Conservation (phyloP, 1,284 basidiomycete genomes). For the Filobasidium uniguttulatum region DNA sequence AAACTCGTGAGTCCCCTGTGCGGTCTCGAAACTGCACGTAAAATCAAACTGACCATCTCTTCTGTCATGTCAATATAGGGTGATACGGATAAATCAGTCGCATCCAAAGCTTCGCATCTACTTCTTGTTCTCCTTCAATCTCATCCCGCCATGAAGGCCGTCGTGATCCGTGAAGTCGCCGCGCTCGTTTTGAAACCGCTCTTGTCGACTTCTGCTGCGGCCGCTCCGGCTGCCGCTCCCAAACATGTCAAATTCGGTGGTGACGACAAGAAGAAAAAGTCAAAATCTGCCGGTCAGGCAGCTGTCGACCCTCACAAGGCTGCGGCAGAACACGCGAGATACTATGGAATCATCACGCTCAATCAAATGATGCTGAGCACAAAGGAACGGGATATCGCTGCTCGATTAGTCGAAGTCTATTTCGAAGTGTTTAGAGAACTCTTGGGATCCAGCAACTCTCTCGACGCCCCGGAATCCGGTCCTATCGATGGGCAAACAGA, state of each 20-base stretch:
- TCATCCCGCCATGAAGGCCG: constrained; percentile 86
- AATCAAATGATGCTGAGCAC: constrained; percentile 80
- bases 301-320: constrained; percentile 30
- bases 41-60: background rate
- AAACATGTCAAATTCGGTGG: constrained; percentile 37
- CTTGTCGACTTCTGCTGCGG: too few relatives aligned
- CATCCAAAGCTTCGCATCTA: constrained; percentile 79
- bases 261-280: constrained; percentile 17
- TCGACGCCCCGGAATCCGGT: constrained; percentile 18
- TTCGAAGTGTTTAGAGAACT: constrained; percentile 90
- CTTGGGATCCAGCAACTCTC: constrained; percentile 44
- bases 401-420: constrained; percentile 75
- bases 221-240: constrained; percentile 38
- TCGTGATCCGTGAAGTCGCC: constrained; percentile 77
- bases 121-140: constrained; percentile 76
- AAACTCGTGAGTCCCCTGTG: constrained; percentile 53
- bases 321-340: constrained; percentile 56
- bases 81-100: constrained; percentile 76
- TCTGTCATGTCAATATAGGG: constrained; percentile 53
- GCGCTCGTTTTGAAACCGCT: constrained; percentile 57
- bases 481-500: constrained; percentile 25
- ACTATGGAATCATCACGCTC: constrained; percentile 83
- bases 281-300: constrained; percentile 18
- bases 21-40: background rate
- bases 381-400: constrained; percentile 62